A percentile compares a stretch with the other conserved stretches of the same genome.
Evolutionary conservation across 148 eudicot genomes (phyloP).

Genomic region (Rhododendron simsii): DNA sequence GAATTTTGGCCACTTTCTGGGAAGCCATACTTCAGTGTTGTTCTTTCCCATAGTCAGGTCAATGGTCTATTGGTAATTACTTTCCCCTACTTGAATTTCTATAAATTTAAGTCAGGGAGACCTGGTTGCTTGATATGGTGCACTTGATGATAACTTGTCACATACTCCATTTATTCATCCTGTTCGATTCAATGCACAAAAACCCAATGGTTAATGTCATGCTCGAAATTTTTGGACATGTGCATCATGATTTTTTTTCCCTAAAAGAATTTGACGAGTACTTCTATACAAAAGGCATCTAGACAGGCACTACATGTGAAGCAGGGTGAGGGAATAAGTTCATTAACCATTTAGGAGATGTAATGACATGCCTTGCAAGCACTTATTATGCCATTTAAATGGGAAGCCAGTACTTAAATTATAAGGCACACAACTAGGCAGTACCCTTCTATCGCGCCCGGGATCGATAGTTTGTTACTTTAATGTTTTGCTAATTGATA

Average conservation of each 20-base stretch:
- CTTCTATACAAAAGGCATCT: no score
- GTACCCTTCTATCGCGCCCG: neutral
- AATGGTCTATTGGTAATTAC: slow-evolving; percentile 2
- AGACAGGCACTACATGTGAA: neutral
- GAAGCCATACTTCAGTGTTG: slow-evolving; percentile 5
- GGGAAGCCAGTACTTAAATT: neutral
- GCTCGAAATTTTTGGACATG: neutral
- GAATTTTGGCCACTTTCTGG: slow-evolving; percentile 20
- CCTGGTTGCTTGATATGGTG: neutral
- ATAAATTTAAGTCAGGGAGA: neutral
- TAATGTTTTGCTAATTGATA: neutral
- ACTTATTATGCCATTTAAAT: neutral
- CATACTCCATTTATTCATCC: neutral
- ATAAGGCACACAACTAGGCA: neutral
- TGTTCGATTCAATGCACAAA: neutral
- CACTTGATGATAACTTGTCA: neutral
- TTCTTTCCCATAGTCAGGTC: neutral
- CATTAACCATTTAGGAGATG: neutral
- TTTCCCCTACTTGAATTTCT: neutral
- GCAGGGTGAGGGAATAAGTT: neutral
- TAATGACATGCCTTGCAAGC: neutral
- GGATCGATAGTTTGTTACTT: neutral
- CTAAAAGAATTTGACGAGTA: neutral
- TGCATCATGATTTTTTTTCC: neutral
- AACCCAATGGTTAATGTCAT: neutral